Evolutionary conservation across 805 yeast species (phyloP).

Genomic region (Pichia membranifaciens): DNA sequence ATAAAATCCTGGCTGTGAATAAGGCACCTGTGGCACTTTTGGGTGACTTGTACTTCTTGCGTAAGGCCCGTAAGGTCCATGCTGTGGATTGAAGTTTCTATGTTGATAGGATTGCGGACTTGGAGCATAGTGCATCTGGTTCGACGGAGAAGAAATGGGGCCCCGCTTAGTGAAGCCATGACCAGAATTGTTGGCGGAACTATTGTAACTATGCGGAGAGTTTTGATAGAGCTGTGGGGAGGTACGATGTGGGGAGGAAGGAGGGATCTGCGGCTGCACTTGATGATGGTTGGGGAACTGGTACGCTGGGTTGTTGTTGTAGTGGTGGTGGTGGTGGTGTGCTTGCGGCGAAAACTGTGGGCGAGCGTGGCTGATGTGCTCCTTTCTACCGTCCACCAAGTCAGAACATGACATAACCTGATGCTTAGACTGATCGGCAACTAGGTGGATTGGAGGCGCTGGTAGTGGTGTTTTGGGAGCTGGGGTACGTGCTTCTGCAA

Average conservation of each 20-base stretch:
- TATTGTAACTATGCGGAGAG: not conserved
- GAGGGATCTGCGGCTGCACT: not conserved
- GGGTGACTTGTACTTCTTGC: not conserved
- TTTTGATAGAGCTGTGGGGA: not conserved
- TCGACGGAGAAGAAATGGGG: not conserved
- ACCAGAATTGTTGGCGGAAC: not conserved
- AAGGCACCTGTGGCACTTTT: not conserved
- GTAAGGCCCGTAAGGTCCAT: not conserved
- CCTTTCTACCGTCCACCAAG: too few relatives aligned
- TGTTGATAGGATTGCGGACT: not conserved
- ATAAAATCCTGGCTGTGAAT: not conserved
- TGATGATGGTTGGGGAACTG: too few relatives aligned
- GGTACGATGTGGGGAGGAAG: not conserved
- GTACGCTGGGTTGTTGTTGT: too few relatives aligned
- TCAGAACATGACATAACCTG: too few relatives aligned
- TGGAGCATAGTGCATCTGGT: not conserved
- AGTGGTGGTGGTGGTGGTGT: too few relatives aligned
- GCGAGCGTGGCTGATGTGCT: too few relatives aligned
- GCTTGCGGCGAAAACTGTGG: too few relatives aligned
- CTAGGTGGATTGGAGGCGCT: not conserved
- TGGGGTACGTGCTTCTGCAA: conserved; percentile 4
- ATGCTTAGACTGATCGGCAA: too few relatives aligned
- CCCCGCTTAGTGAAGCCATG: not conserved
- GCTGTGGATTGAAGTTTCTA: not conserved
- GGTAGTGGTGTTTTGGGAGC: conserved; percentile 8